These are phyloP conservation scores for Pelargonium cotyledonis DNA, from an alignment of 441 rosid species.

Conservation along the genomic window DNA sequence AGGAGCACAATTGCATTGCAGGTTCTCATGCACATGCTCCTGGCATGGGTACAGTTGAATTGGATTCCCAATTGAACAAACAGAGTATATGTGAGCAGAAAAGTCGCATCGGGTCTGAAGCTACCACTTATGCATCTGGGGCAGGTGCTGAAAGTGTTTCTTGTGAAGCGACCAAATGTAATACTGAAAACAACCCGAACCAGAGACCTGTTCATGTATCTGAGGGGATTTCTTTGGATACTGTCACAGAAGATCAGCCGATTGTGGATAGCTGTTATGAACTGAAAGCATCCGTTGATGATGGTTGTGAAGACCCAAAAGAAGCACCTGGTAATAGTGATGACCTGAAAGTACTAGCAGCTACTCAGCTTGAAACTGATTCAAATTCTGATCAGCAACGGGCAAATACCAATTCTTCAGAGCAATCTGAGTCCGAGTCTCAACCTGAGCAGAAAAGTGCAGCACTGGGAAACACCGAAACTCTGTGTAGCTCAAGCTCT, in stretches of 20 bases:
- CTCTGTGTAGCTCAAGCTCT: constrained; percentile 21
- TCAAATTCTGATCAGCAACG: constrained; percentile 2
- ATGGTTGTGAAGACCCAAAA: constrained; percentile 14
- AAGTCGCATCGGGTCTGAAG: constrained; percentile 4
- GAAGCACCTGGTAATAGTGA: not conserved
- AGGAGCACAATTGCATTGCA: not conserved
- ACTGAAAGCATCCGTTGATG: not conserved
- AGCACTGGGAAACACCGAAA: constrained; percentile 13
- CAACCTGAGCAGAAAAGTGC: constrained; percentile 3
- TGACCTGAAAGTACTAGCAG: constrained; percentile 14
- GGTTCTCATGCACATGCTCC: not conserved
- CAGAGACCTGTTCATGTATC: not conserved
- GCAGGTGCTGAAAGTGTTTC: constrained; percentile 9
- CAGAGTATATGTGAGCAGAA: constrained; percentile 9
- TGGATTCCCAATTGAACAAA: constrained; percentile 10
- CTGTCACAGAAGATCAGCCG: constrained; percentile 8
- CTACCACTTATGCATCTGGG: not conserved
- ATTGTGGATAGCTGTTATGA: constrained; percentile 7
- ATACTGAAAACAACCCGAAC: constrained; percentile 7
- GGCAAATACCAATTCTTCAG: constrained; percentile 12
- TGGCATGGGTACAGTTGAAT: not conserved
- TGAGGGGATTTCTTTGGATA: constrained; percentile 2
- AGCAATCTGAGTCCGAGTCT: constrained; percentile 12
- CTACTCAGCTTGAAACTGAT: not conserved
- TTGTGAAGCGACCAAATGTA: constrained; percentile 21